Conservation (phyloP, 1,284 basidiomycete genomes). For the Butyriboletus regius region DNA sequence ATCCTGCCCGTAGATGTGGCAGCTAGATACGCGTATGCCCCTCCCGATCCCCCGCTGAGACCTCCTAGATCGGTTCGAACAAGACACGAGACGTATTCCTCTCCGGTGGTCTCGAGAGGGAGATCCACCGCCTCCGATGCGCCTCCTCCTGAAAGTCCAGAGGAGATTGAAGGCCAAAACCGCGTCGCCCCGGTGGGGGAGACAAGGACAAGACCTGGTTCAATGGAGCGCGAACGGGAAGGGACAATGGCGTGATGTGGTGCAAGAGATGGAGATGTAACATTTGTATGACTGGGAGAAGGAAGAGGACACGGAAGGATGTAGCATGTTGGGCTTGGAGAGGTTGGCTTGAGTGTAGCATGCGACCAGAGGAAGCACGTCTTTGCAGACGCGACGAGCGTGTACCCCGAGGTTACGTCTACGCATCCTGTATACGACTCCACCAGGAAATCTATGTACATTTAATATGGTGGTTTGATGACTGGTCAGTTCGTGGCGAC, state of each 20-base stretch:
- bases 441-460: conserved; percentile 52
- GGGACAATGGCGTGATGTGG: conserved; percentile 67
- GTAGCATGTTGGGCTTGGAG: conserved; percentile 62
- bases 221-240: conserved; percentile 47
- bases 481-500: conserved; percentile 1
- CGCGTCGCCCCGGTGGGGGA: conserved; percentile 58
- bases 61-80: conserved; percentile 57
- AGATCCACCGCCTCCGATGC: conserved; percentile 51
- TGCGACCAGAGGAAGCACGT: conserved; percentile 81
- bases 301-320: conserved; percentile 62
- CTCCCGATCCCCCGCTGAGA: conserved; percentile 2
- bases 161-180: conserved; percentile 75
- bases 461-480: neutral
- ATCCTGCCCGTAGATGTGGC: conserved; percentile 62
- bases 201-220: conserved; percentile 69
- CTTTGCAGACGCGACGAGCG: conserved; percentile 59
- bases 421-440: conserved; percentile 64
- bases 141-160: conserved; percentile 73
- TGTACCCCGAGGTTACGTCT: conserved; percentile 64
- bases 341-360: conserved; percentile 40
- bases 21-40: conserved; percentile 42
- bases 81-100: conserved; percentile 59
- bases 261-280: conserved; percentile 39
- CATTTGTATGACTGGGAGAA: conserved; percentile 31
- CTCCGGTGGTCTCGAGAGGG: conserved; percentile 38